Evolutionary conservation across 345 rosid genomes (phyloP).

Genomic region (Citrus reticulata): DNA sequence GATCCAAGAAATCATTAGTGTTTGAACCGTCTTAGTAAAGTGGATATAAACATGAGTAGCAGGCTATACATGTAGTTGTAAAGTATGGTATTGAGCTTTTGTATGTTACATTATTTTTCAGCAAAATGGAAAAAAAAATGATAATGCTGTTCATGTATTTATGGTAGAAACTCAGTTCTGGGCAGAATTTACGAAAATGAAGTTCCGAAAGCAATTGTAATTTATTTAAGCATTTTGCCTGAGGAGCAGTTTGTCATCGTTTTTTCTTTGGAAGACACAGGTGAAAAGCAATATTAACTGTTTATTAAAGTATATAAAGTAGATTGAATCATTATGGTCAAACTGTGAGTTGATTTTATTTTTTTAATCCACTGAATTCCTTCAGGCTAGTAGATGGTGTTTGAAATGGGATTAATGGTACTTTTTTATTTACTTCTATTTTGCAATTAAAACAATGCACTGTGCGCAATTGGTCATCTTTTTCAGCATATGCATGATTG

Average conservation of each 20-base stretch:
- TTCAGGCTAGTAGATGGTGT: too few species aligned
- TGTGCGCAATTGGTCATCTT: neutral
- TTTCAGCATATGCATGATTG: neutral
- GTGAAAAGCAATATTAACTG: neutral
- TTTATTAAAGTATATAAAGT: too few species aligned
- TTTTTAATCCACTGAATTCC: too few species aligned
- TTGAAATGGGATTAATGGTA: neutral
- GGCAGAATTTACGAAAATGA: neutral
- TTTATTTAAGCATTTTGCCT: neutral
- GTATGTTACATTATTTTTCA: neutral
- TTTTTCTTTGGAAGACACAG: neutral
- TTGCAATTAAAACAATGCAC: neutral
- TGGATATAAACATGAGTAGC: neutral
- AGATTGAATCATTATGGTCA: too few species aligned
- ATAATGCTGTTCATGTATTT: neutral
- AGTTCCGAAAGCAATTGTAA: neutral
- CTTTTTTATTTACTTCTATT: neutral
- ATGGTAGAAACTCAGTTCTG: constrained; percentile 3
- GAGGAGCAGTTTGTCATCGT: neutral
- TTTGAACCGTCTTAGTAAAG: neutral
- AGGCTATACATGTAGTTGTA: neutral
- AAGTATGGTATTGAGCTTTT: neutral
- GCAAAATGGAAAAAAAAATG: neutral
- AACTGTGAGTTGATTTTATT: too few species aligned
- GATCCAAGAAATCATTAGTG: neutral